Percentiles rank a stretch among this genome's conserved stretches.
phyloP scores from a whole-genome alignment of 345 rosid genomes.

The Capsella bursapastoris region DNA sequence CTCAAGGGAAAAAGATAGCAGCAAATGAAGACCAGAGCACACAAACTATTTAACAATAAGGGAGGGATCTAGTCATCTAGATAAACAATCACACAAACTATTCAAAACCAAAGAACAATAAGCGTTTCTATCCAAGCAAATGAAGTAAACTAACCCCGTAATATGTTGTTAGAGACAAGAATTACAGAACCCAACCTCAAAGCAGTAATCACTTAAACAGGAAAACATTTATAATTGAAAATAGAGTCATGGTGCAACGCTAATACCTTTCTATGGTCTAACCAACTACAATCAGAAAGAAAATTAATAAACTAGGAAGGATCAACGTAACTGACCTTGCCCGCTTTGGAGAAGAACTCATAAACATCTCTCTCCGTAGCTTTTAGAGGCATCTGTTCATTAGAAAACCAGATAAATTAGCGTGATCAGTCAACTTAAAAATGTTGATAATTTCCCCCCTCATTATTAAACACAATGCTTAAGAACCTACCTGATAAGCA shows the following conservation, averaged over 20 bases:
- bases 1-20: conserved; percentile 4
- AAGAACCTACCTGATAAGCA: conserved; percentile 77
- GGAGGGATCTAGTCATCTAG: neutral
- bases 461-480: neutral
- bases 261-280: neutral
- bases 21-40: neutral
- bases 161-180: neutral
- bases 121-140: neutral
- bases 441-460: neutral
- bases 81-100: neutral
- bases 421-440: conserved; percentile 5
- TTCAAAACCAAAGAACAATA: neutral
- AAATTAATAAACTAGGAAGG: conserved; percentile 14
- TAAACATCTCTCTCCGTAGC: conserved; percentile 91
- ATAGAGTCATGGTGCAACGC: neutral
- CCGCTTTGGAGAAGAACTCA: conserved; percentile 93
- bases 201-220: neutral
- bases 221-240: neutral
- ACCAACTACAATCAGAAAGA: conserved; percentile 5
- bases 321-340: conserved; percentile 64
- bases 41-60: neutral
- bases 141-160: neutral
- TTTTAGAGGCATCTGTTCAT: conserved; percentile 87
- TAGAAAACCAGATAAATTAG: conserved; percentile 28
- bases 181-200: neutral